A percentile compares a stretch with the other conserved stretches of the same genome.
phyloP scores from a whole-genome alignment of 1,284 basidiomycete species.

The Testicularia cyperi region DNA sequence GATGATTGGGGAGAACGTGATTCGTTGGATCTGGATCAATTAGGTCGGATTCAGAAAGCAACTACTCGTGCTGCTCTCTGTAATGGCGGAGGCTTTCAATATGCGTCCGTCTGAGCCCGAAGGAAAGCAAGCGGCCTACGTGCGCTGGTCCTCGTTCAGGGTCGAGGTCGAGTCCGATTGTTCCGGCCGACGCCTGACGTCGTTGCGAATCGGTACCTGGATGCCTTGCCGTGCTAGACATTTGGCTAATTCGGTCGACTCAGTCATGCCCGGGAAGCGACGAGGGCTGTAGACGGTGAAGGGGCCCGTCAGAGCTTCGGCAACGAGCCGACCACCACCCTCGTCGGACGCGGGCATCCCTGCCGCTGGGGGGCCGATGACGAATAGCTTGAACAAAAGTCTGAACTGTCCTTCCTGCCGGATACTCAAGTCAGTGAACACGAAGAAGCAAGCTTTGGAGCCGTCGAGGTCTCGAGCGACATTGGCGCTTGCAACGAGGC shows the following conservation, averaged over 20 bases:
- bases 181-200: slow-evolving; percentile 18
- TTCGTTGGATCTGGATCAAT: too few species aligned
- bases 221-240: slow-evolving; percentile 39
- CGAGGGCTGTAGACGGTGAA: slow-evolving; percentile 36
- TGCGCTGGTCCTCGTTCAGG: too few species aligned
- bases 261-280: slow-evolving; percentile 38
- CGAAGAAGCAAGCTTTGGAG: slow-evolving; percentile 35
- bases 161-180: slow-evolving; percentile 3
- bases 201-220: slow-evolving; percentile 42
- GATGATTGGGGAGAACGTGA: too few species aligned
- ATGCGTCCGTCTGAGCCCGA: too few species aligned
- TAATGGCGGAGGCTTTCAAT: too few species aligned
- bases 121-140: too few species aligned
- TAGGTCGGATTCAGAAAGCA: too few species aligned
- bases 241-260: slow-evolving; percentile 41
- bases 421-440: slow-evolving; percentile 44
- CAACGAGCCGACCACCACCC: slow-evolving; percentile 17
- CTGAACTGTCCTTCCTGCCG: slow-evolving; percentile 36
- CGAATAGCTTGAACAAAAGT: slow-evolving; percentile 32
- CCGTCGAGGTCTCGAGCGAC: slow-evolving; percentile 36
- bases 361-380: slow-evolving; percentile 3
- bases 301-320: slow-evolving; percentile 17
- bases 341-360: background rate
- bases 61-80: too few species aligned
- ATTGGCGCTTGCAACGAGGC: slow-evolving; percentile 31